phyloP scores from a whole-genome alignment of 306 rosid genomes.

The Lathyrus oleraceus region DNA sequence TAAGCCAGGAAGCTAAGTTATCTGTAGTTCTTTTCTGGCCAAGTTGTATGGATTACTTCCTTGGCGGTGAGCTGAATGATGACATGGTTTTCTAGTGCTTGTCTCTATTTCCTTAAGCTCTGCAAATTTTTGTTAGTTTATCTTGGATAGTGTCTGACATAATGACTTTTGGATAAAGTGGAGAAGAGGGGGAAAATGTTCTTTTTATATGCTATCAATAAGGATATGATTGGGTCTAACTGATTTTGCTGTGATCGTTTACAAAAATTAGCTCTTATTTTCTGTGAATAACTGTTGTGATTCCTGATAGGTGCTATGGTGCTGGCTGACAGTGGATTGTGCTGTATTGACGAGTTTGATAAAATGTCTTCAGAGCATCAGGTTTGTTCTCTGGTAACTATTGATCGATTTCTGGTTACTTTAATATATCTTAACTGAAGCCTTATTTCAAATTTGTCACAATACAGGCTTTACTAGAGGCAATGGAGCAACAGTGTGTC shows the following conservation, averaged over 20 bases:
- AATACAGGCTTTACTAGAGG: constrained; percentile 80
- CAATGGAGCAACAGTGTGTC: constrained; percentile 98
- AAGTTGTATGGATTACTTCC: constrained; percentile 31
- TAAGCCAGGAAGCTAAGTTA: constrained; percentile 11
- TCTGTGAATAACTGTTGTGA: constrained; percentile 31
- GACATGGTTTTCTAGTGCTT: constrained; percentile 28
- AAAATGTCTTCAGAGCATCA: constrained; percentile 96
- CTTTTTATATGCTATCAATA: constrained; percentile 4
- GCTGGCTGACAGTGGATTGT: constrained; percentile 91
- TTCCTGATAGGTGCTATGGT: constrained; percentile 84
- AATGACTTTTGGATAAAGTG: constrained; percentile 1
- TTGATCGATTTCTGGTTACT: constrained; percentile 32
- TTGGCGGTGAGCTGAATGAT: constrained; percentile 22
- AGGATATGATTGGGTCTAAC: constrained; percentile 25
- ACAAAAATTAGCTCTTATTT: constrained; percentile 11
- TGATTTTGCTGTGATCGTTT: constrained; percentile 13
- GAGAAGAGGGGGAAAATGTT: not conserved
- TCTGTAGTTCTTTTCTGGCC: constrained; percentile 24
- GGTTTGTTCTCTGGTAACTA: constrained; percentile 55
- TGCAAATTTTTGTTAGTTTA: constrained; percentile 16
- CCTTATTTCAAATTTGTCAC: constrained; percentile 29
- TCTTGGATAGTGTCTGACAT: constrained; percentile 11
- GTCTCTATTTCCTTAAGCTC: constrained; percentile 30
- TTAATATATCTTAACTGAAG: constrained; percentile 25
- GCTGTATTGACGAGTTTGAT: constrained; percentile 93